These are phyloP conservation scores for Xylariaceae sp. DNA, from an alignment of 2,329 filamentous ascomycete genomes.

Conservation along the genomic window DNA sequence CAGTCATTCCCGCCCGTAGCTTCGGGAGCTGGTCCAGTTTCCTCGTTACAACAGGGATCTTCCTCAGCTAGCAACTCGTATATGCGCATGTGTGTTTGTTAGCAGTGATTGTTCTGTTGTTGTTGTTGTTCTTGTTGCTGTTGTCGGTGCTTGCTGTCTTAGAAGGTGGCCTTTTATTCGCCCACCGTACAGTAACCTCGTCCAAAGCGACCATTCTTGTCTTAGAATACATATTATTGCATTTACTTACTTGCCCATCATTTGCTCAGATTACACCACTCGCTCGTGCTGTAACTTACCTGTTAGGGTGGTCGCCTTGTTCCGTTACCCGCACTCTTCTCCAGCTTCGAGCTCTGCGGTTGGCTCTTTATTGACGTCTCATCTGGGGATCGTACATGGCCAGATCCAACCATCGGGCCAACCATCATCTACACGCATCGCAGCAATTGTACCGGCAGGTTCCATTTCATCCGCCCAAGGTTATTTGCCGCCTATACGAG, in stretches of 20 bases:
- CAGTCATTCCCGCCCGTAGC: conserved; percentile 18
- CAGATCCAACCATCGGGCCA: conserved; percentile 38
- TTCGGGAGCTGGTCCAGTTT: conserved; percentile 15
- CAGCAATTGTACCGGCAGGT: conserved; percentile 41
- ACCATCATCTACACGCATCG: conserved; percentile 31
- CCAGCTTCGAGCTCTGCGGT: conserved; percentile 33
- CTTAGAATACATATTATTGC: conserved; percentile 32
- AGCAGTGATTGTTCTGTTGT: conserved; percentile 9
- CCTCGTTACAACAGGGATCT: conserved; percentile 23
- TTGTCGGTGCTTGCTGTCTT: background rate
- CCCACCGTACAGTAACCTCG: conserved; percentile 28
- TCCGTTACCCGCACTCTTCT: conserved; percentile 31
- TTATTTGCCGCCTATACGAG: conserved; percentile 42
- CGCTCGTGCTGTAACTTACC: conserved; percentile 39
- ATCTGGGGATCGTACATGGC: conserved; percentile 36
- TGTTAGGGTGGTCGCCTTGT: conserved; percentile 25
- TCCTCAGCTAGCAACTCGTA: conserved; percentile 21
- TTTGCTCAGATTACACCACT: conserved; percentile 38
- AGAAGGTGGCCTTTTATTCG: conserved; percentile 14
- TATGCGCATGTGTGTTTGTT: conserved; percentile 21
- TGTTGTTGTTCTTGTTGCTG: conserved; percentile 10
- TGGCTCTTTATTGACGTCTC: conserved; percentile 32
- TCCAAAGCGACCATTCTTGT: conserved; percentile 34
- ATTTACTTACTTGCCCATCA: conserved; percentile 26
- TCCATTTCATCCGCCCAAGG: conserved; percentile 42